Evolutionary conservation across 2,329 filamentous ascomycete genomes (phyloP).

Genomic region (Fusarium denticulatum): DNA sequence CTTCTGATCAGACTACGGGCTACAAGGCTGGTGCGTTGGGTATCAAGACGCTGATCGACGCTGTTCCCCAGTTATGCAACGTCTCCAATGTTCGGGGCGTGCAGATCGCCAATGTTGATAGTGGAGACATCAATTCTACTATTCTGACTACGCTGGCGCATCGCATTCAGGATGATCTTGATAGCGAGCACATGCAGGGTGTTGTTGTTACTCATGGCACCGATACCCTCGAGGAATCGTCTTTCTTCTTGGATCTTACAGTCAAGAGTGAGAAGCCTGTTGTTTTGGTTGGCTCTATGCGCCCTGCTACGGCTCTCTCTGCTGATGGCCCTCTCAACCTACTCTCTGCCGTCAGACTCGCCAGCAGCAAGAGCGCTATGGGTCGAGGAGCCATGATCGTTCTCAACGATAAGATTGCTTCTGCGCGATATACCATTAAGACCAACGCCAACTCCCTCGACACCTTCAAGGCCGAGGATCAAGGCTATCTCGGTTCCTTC

Average conservation of each 20-base stretch:
- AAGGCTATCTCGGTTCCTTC: slow-evolving; percentile 66
- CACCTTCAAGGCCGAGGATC: slow-evolving; percentile 67
- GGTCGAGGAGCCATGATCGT: slow-evolving; percentile 67
- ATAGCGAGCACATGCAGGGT: slow-evolving; percentile 52
- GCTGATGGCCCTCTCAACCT: slow-evolving; percentile 72
- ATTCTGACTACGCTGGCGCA: slow-evolving; percentile 59
- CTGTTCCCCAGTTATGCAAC: slow-evolving; percentile 62
- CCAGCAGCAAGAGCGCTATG: slow-evolving; percentile 54
- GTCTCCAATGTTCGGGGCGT: slow-evolving; percentile 63
- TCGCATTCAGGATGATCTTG: slow-evolving; percentile 58
- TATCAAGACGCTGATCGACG: slow-evolving; percentile 60
- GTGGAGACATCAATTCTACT: slow-evolving; percentile 56
- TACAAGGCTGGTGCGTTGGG: slow-evolving; percentile 56
- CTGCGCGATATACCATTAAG: slow-evolving; percentile 67
- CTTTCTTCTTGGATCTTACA: slow-evolving; percentile 69
- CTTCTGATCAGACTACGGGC: slow-evolving; percentile 55
- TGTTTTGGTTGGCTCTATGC: slow-evolving; percentile 69
- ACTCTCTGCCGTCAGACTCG: slow-evolving; percentile 66
- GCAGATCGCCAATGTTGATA: slow-evolving; percentile 60
- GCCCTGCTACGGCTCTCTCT: slow-evolving; percentile 68
- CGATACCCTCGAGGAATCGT: slow-evolving; percentile 70
- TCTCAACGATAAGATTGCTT: slow-evolving; percentile 68
- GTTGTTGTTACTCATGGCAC: slow-evolving; percentile 72
- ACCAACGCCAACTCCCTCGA: slow-evolving; percentile 70
- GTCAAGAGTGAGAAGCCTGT: slow-evolving; percentile 67